A percentile compares a stretch with the other conserved stretches of the same genome.
phyloP scores from a whole-genome alignment of 306 rosid genomes.

The Mucuna pruriens region DNA sequence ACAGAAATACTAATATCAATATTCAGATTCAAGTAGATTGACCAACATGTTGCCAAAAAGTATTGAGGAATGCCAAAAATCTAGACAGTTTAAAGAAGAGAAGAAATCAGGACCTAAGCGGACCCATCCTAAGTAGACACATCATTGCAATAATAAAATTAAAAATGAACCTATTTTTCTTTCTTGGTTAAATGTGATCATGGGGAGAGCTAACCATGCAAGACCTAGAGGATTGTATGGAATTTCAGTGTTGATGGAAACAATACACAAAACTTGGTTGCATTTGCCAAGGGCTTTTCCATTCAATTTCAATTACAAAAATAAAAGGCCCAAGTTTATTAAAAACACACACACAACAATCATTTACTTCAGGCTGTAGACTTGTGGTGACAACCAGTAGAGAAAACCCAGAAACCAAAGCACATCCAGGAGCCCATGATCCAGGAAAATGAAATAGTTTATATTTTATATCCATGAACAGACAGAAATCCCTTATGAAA shows the following conservation, averaged over 20 bases:
- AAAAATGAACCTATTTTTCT: neutral
- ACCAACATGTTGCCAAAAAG: neutral
- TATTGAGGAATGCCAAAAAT: conserved; percentile 2
- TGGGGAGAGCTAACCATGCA: neutral
- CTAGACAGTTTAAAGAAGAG: neutral
- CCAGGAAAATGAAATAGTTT: neutral
- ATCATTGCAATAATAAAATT: neutral
- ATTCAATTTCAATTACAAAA: neutral
- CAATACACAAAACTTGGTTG: neutral
- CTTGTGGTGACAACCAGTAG: neutral
- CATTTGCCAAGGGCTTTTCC: neutral
- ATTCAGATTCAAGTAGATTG: neutral
- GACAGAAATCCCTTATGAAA: neutral
- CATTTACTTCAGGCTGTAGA: neutral
- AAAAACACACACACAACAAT: neutral
- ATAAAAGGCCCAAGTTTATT: neutral
- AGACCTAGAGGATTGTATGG: neutral
- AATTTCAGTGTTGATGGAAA: neutral
- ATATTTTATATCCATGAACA: neutral
- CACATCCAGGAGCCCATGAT: neutral
- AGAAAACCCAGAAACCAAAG: neutral
- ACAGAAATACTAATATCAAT: neutral
- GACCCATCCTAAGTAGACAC: neutral
- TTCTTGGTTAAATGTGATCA: neutral
- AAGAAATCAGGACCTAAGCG: neutral